Percentiles rank a stretch among this genome's conserved stretches.
phyloP scores from a whole-genome alignment of 306 rosid genomes.

The Elaeagnus macrophylla region DNA sequence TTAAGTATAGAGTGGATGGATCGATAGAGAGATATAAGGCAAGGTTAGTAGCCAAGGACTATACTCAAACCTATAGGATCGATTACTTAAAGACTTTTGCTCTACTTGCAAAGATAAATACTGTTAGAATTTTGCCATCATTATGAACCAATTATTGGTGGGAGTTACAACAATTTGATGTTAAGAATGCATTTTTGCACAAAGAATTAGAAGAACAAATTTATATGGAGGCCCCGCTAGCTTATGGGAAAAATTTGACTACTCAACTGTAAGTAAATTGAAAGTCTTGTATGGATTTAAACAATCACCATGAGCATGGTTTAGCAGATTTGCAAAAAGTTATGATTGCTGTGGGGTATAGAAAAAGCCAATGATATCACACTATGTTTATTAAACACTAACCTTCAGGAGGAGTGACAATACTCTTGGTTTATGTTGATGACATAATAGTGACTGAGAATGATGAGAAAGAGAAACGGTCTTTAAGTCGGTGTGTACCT shows the following conservation, averaged over 20 bases:
- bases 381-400: neutral
- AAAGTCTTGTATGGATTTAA: neutral
- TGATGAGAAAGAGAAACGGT: neutral
- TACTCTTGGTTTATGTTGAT: neutral
- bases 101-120: slow-evolving; percentile 1
- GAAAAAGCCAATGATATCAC: neutral
- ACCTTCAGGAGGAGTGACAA: neutral
- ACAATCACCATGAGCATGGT: slow-evolving; percentile 3
- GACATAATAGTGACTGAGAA: slow-evolving; percentile 3
- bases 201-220: neutral
- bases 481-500: neutral
- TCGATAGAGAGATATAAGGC: neutral
- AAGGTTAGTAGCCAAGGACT: neutral
- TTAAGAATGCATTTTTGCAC: neutral
- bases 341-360: neutral
- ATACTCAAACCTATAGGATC: neutral
- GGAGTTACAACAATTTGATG: slow-evolving; percentile 1
- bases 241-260: neutral
- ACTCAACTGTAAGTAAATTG: neutral
- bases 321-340: neutral
- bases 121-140: neutral
- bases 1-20: neutral
- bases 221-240: neutral
- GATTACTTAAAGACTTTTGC: neutral
- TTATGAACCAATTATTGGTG: neutral